Evolutionary conservation across 2,329 filamentous ascomycete genomes (phyloP), one percentile per base, ranked within the genome.

Genomic region (Stromatinia cepivora): DNA sequence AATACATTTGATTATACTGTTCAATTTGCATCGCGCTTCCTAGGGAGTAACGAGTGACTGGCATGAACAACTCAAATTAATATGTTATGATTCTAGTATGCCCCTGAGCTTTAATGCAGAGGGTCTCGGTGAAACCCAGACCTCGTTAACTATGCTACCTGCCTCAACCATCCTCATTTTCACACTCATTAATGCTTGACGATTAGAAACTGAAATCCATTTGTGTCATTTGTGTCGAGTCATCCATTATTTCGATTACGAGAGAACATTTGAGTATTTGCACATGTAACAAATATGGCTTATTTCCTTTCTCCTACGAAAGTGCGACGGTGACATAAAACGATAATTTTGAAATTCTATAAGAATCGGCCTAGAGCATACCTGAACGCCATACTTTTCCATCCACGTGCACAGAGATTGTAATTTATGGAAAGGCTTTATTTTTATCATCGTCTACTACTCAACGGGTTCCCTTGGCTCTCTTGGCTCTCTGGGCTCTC

Each of bases 401-500:
- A 76, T 77, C 76, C 75, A 76, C 67, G 74, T 75, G 75, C 75
- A 76, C 71, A 69, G 70, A 64, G 46, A 52, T 70, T 72, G 68
- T 71, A 62, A 73, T 65, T 70, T 74, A 61, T 74, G 72, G 74
- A 74, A 73, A 74, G 67, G 68, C 53, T 53, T 69, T 65, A 70
- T 54, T 64, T 56, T 63, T 59, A 71, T 72, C 66, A 70, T 52
- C 46, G 22, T 58, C 42, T 70, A 63, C 59, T 70, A 67, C 56
- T 70, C 68, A 28, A 31, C 28, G 22, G 62, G 34, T 57, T 70
- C 68, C 52, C 68, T 57, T 28, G 84, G 83, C 78, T 66, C 64
- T 22, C 64, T 34, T 22, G 48, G 83, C 78, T 86, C 84, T 72
- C 85, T 79, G 61, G 84, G 83, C 78, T 86, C 84, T 73, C 85